These are phyloP conservation scores for Taphrina deformans DNA, from an alignment of 1,139 yeast species.

Conservation along the genomic window DNA sequence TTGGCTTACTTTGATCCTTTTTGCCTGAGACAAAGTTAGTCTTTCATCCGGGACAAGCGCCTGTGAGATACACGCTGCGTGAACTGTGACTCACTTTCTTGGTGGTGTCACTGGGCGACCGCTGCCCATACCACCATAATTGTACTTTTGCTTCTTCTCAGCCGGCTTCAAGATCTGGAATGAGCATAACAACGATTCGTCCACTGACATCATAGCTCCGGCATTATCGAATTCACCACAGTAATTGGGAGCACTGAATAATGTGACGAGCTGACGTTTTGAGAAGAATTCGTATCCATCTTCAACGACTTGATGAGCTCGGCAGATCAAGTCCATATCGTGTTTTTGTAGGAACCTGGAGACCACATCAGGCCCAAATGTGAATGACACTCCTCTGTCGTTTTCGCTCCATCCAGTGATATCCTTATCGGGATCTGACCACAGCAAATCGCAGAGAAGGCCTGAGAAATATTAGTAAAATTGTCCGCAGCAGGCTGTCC, in stretches of 20 bases:
- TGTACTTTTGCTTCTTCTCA: constrained; percentile 80
- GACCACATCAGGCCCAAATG: constrained; percentile 96
- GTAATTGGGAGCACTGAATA: constrained; percentile 94
- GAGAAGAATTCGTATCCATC: constrained; percentile 97
- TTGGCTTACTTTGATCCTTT: constrained; percentile 17
- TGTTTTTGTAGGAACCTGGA: constrained; percentile 91
- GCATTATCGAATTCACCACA: constrained; percentile 99
- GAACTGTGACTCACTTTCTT: constrained; percentile 56
- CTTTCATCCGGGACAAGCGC: too few species aligned
- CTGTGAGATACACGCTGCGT: too few species aligned
- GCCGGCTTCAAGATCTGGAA: constrained; percentile 98
- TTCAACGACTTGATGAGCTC: constrained; percentile 98
- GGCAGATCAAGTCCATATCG: constrained; percentile 94
- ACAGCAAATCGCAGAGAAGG: constrained; percentile 85
- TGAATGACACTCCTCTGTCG: constrained; percentile 95
- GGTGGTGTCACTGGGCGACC: constrained; percentile 60
- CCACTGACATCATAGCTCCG: constrained; percentile 99
- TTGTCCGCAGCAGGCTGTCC: too few species aligned
- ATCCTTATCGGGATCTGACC: constrained; percentile 99
- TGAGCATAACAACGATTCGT: constrained; percentile 90
- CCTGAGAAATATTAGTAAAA: constrained; percentile 59
- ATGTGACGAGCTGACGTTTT: constrained; percentile 90
- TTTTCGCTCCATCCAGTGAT: constrained; percentile 98
- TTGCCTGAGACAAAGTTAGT: constrained; percentile 2
- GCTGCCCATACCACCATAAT: constrained; percentile 54